phyloP scores from a whole-genome alignment of 371 early-diverging fungal species.

The Chytridiales sp. region DNA sequence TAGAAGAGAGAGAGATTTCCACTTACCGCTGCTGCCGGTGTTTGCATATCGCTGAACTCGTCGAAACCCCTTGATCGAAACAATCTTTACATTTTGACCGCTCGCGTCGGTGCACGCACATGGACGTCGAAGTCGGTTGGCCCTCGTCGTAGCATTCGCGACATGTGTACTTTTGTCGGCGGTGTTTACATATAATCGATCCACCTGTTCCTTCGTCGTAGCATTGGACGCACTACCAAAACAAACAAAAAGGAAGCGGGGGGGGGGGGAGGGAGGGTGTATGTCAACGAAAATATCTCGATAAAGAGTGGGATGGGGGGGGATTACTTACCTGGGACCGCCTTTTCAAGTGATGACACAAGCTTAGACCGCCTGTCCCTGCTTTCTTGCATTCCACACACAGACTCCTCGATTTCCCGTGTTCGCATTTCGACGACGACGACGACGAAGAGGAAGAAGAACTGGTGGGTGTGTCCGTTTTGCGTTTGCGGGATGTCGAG shows the following conservation, averaged over 20 bases:
- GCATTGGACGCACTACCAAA: slow-evolving; percentile 23
- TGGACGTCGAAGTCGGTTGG: background rate
- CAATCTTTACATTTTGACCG: slow-evolving; percentile 10
- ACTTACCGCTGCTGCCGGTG: slow-evolving; percentile 8
- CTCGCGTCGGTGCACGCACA: slow-evolving; percentile 10
- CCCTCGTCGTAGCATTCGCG: slow-evolving; percentile 8
- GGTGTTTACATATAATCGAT: slow-evolving; percentile 19
- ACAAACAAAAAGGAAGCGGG: background rate
- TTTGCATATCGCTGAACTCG: background rate
- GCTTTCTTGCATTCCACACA: slow-evolving; percentile 8
- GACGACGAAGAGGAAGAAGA: too few relatives aligned
- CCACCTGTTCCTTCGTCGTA: slow-evolving; percentile 22
- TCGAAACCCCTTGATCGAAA: background rate
- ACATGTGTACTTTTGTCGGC: slow-evolving; percentile 22
- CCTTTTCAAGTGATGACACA: slow-evolving; percentile 18
- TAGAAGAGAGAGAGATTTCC: too few relatives aligned
- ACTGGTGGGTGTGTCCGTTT: too few relatives aligned
- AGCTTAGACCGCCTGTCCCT: slow-evolving; percentile 9
- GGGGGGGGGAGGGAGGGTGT: background rate
- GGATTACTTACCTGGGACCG: slow-evolving; percentile 8
- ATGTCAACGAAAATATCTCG: background rate
- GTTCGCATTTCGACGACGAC: too few relatives aligned
- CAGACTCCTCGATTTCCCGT: slow-evolving; percentile 5
- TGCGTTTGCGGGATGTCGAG: too few relatives aligned
- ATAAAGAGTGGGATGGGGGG: slow-evolving; percentile 1